Base-by-base conservation (phyloP, 768 basidiomycete genomes). In the Mycena rosella region DNA sequence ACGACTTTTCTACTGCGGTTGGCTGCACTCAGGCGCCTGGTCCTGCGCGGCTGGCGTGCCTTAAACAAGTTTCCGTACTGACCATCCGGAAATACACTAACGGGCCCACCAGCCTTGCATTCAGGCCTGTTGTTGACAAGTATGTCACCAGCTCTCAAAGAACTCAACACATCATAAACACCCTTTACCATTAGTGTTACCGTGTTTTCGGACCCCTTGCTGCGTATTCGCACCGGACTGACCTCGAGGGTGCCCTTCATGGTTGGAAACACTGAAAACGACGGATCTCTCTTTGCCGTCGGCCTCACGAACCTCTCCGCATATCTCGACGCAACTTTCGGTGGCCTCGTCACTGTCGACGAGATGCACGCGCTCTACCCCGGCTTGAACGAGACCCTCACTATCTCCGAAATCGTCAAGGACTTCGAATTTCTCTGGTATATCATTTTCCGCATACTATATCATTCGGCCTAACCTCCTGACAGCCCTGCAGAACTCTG, bases 11-110 rank as follows among this genome's bases (percentile, higher is more conserved):
- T 11, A 32, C 17, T 18, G 67, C 62, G 4, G 55, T 65, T 14
- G 69, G 69, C 26, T 77, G 76, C 45, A 52, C 20, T 1, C 64
- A 74, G 32, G 3, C 61, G 5, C 65, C 74, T 14, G 76, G 76
- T 17, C 6, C 70, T 2, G 36, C n/a, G 45, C 62, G 76, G 15
- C 56, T 76, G 8, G 36, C 71, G 18, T 77, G 76, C 61, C 65
- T 77, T 11, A 74, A 70, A 29, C 29, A 54, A 15, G 66, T 77
- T 11, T 66, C 76, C 11, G 72, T 73, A 3, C 17, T 49, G 14
- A 48, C 38, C 2, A 76, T 77, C 48, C 70, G 62, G 0, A 54
- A 53, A 1, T 77, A 58, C 48, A 59, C 63, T 15, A 69, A 75
- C 45, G 63, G 73, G 10, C 65, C 72, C 3, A 34, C 51, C 14